These are phyloP conservation scores for Sclerotinia minor DNA, from an alignment of 2,329 filamentous ascomycete species.

Conservation along the genomic window DNA sequence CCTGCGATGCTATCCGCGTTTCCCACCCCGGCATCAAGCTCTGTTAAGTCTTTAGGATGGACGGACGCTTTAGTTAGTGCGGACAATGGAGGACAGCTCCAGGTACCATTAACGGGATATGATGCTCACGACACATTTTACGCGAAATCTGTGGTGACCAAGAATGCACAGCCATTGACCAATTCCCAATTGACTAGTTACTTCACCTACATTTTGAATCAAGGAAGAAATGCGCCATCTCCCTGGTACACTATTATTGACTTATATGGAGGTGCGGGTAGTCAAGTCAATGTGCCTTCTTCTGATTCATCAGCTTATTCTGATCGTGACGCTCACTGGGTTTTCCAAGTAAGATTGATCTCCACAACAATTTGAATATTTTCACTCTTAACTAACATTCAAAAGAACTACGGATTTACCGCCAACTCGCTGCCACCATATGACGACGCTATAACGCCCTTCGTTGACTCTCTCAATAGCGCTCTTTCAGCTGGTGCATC, in stretches of 20 bases:
- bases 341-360: constrained; percentile 22
- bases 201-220: constrained; percentile 21
- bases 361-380: background rate
- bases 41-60: constrained; percentile 34
- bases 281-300: constrained; percentile 25
- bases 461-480: constrained; percentile 27
- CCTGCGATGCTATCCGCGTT: constrained; percentile 44
- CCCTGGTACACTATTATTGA: constrained; percentile 26
- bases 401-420: constrained; percentile 26
- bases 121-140: constrained; percentile 29
- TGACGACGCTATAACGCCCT: constrained; percentile 8
- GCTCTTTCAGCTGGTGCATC: constrained; percentile 28
- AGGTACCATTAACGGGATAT: constrained; percentile 29
- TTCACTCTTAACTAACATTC: constrained; percentile 6
- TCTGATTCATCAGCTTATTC: constrained; percentile 24
- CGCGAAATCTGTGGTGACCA: constrained; percentile 29
- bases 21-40: constrained; percentile 32
- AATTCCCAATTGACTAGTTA: constrained; percentile 14
- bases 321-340: constrained; percentile 28
- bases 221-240: constrained; percentile 20
- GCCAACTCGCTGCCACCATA: constrained; percentile 16
- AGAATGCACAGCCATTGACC: constrained; percentile 26
- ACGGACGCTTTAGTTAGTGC: constrained; percentile 31
- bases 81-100: background rate
- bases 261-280: constrained; percentile 27